Evolutionary conservation across 2,329 filamentous ascomycete genomes (phyloP), one percentile per base, ranked within the genome.

Genomic region (Stagonosporopsis rhizophila): DNA sequence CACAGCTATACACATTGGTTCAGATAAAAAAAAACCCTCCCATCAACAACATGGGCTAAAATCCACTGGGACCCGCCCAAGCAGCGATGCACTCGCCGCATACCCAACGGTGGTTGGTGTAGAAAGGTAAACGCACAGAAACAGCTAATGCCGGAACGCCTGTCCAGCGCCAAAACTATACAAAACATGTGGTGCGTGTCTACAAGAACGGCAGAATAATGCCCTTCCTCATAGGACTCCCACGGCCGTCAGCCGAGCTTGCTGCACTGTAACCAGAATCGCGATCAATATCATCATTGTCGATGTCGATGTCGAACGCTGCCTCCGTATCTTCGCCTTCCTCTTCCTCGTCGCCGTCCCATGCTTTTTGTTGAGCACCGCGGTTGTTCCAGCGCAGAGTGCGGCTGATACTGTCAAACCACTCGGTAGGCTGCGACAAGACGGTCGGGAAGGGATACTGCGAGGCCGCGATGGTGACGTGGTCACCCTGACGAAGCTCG

Each of bases 391-490:
- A 99, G 60, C 93, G 85, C 56, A 99, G 82, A 3, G 94, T 96
- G 58, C 94, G 87, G 49, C 91, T 92, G 44, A 99, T 92, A 70
- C 91, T 96, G 76, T 97, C 91, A 73, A 99, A 97, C 95, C 95
- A 99, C 76, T 99, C 95, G 1, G 89, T 90, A 59, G 89, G 89
- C 61, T 89, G 91, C 62, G 92, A 90, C 55, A 96, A 91, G 39
- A 99, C 94, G 1, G 95, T 98, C 2, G 95, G 95, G 80, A 99
- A 98, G 0, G 95, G 95, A 71, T 97, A 99, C 74, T 96, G 92
- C 27, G 91, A 96, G 3, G 95, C 95, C 37, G 94, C 92, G 68
- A 99, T 95, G 58, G 94, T 97, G 74, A 99, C 95, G 69, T 94
- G 91, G 78, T 99, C 95, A 50, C 95, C 95, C 70, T 94, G 91